Conservation (phyloP, 106 monocot species). For the Apostasia shenzhenica region DNA sequence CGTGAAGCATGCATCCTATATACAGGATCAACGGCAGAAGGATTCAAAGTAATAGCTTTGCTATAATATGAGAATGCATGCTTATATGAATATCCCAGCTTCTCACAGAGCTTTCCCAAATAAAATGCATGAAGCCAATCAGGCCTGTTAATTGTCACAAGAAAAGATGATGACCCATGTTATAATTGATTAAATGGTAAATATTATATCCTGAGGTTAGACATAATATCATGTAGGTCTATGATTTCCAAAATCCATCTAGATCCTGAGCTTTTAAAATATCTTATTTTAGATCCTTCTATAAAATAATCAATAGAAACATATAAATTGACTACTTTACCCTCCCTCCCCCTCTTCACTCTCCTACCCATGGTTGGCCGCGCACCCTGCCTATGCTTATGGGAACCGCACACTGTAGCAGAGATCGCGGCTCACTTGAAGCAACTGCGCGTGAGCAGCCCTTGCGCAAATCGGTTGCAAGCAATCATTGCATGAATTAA, state of each 20-base stretch:
- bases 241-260: not conserved
- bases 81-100: conserved; percentile 57
- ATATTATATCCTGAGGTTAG: not conserved
- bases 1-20: conserved; percentile 94
- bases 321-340: no score
- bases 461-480: no score
- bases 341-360: no score
- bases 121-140: conserved; percentile 97
- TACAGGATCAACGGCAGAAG: conserved; percentile 89
- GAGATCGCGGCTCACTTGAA: no score
- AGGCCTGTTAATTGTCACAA: conserved; percentile 37
- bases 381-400: no score
- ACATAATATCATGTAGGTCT: not conserved
- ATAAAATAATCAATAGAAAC: no score
- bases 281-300: no score
- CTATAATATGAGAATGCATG: conserved; percentile 81
- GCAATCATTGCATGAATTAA: no score
- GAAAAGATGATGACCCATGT: not conserved
- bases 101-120: conserved; percentile 93
- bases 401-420: no score
- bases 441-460: no score
- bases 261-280: no score
- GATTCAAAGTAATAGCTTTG: conserved; percentile 67
- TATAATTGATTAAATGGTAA: not conserved
- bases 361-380: no score